Percentiles rank a stretch among this genome's conserved stretches.
Evolutionary conservation across 768 basidiomycete species (phyloP).

Genomic region (Podaxis sp.): DNA sequence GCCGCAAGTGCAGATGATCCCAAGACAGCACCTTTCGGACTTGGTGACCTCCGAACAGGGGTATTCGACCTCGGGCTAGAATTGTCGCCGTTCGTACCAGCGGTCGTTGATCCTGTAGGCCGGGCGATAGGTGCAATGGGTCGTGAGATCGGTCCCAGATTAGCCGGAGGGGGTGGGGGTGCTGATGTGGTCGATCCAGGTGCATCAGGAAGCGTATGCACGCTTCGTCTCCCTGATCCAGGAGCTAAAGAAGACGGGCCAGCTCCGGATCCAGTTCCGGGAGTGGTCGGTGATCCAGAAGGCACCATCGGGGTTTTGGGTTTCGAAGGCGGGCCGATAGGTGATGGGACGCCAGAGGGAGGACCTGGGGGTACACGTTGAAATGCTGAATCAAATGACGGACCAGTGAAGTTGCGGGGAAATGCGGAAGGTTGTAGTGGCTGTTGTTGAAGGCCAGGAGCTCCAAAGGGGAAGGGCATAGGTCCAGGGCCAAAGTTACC

Average conservation of each 20-base stretch:
- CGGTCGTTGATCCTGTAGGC: conserved; percentile 33
- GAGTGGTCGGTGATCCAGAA: conserved; percentile 26
- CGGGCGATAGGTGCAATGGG: conserved; percentile 70
- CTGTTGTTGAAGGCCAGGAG: conserved; percentile 37
- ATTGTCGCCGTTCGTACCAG: conserved; percentile 35
- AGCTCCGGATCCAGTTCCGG: conserved; percentile 24
- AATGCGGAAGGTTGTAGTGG: conserved; percentile 52
- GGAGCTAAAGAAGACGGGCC: conserved; percentile 36
- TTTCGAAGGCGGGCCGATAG: conserved; percentile 56
- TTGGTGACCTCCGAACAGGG: conserved; percentile 41
- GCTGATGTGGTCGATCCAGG: neutral
- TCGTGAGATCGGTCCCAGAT: conserved; percentile 58
- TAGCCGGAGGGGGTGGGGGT: conserved; percentile 24
- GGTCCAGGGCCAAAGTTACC: conserved; percentile 39
- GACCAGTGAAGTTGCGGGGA: conserved; percentile 48
- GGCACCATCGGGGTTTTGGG: conserved; percentile 33
- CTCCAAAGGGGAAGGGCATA: conserved; percentile 50
- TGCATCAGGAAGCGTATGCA: conserved; percentile 18
- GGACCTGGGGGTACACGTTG: conserved; percentile 35
- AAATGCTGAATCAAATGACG: conserved; percentile 51
- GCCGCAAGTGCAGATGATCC: conserved; percentile 76
- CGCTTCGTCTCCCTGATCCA: conserved; percentile 41
- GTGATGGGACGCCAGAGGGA: conserved; percentile 29
- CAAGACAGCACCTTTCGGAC: conserved; percentile 61
- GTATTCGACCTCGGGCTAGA: conserved; percentile 63